These are phyloP conservation scores for Tylopilus plumbeoviolaceoides DNA, from an alignment of 768 basidiomycete species.

Conservation along the genomic window DNA sequence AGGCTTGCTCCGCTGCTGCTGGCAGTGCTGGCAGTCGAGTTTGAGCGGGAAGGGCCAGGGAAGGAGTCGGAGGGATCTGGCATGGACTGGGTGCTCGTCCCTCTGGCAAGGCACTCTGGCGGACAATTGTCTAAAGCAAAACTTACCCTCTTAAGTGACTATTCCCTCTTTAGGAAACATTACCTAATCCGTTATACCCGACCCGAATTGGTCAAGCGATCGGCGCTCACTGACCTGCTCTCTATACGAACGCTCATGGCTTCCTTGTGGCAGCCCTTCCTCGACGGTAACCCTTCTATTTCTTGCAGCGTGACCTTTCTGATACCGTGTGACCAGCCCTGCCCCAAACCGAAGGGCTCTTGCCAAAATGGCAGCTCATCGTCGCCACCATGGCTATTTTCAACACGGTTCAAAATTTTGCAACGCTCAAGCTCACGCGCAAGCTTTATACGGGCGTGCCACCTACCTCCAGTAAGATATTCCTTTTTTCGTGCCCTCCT, in stretches of 20 bases:
- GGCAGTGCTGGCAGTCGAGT: slow-evolving; percentile 37
- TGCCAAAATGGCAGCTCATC: slow-evolving; percentile 88
- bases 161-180: slow-evolving; percentile 22
- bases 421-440: slow-evolving; percentile 72
- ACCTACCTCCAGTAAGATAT: slow-evolving; percentile 34
- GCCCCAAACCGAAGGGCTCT: slow-evolving; percentile 61
- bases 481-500: background rate
- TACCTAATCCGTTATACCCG: slow-evolving; percentile 22
- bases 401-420: slow-evolving; percentile 82
- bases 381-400: slow-evolving; percentile 75
- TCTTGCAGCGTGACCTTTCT: background rate
- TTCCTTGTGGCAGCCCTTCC: slow-evolving; percentile 12
- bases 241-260: slow-evolving; percentile 3
- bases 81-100: slow-evolving; percentile 27
- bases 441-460: slow-evolving; percentile 61
- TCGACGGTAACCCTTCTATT: slow-evolving; percentile 17
- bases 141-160: slow-evolving; percentile 7
- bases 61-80: slow-evolving; percentile 28
- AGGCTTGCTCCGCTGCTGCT: slow-evolving; percentile 48
- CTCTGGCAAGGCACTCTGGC: slow-evolving; percentile 18
- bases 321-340: slow-evolving; percentile 40
- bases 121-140: slow-evolving; percentile 17
- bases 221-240: slow-evolving; percentile 7
- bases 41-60: slow-evolving; percentile 33
- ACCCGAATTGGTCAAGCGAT: slow-evolving; percentile 13